Base-by-base conservation (phyloP, 345 rosid genomes). In the Microcos paniculata region DNA sequence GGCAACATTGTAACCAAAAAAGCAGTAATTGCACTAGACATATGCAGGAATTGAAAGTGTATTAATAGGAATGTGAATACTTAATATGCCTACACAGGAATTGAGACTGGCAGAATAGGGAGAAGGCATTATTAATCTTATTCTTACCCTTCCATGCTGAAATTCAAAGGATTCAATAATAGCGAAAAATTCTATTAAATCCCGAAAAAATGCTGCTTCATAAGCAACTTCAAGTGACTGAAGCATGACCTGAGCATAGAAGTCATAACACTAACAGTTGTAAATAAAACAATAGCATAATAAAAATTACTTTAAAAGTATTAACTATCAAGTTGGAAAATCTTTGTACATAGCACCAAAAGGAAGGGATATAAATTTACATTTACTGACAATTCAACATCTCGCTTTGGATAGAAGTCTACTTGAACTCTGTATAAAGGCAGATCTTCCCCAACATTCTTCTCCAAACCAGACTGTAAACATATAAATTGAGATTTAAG, bases 61-160 rank as follows among this genome's bases (percentile, higher is more conserved):
- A 45, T 16, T 30, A 51, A 57, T 55, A 76, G 52, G 66, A 77
- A 73, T 26, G 56, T 65, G 38, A 35, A 24, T 24, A 31, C 23
- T 26, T 15, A 67, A n/a, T 48, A 64, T 11, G 23, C 56, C 42
- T 8, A 72, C 15, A 71, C 14, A 53, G 26, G 77, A 64, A 66
- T 8, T 61, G 48, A 56, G 42, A 43, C n/a, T 21, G 33, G 74
- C 24, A 5, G 16, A 55, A 52, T 58, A 76, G 62, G 69, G 74
- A 63, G 11, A 67, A 8, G 38, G 71, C n/a, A 43, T 42, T 33
- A 23, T 21, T n/a, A n/a, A n/a, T n/a, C n/a, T n/a, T n/a, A n/a
- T 72, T 69, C 94, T 88, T 85, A 94, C 98, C 84, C 95, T 91
- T 85, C 87, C 90, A 71, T 77, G 86, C 46, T 90, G 95, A 86